Percentiles rank a stretch among this genome's conserved stretches.
phyloP scores from a whole-genome alignment of 768 basidiomycete species.

The Calocybe gangraenosa region DNA sequence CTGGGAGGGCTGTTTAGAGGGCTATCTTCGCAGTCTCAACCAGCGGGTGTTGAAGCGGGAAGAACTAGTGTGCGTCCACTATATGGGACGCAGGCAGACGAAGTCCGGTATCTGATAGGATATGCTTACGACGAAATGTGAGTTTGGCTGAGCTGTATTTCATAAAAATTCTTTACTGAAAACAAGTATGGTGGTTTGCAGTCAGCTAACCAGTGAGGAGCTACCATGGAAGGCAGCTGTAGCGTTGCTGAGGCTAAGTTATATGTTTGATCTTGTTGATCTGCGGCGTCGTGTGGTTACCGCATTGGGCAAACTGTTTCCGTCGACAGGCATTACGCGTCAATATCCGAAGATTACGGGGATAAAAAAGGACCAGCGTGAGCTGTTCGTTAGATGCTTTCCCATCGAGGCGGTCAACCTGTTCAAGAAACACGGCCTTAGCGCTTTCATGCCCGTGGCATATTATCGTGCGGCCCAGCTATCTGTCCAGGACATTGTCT shows the following conservation, averaged over 20 bases:
- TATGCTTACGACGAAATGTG: slow-evolving; percentile 15
- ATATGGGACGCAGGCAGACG: slow-evolving; percentile 6
- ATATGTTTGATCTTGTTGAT: slow-evolving; percentile 7
- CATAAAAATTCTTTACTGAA: background rate
- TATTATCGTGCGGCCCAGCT: slow-evolving; percentile 22
- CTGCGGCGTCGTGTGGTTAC: slow-evolving; percentile 12
- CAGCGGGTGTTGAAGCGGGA: slow-evolving; percentile 5
- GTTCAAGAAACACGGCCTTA: slow-evolving; percentile 12
- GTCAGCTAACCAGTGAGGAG: background rate
- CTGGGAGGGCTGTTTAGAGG: slow-evolving; percentile 17
- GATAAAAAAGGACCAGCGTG: background rate
- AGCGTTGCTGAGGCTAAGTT: slow-evolving; percentile 9
- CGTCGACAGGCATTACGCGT: background rate
- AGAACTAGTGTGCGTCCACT: slow-evolving; percentile 14
- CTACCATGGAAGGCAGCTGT: slow-evolving; percentile 10
- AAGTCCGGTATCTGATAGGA: slow-evolving; percentile 12
- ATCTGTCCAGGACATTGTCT: slow-evolving; percentile 14
- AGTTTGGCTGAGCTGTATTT: slow-evolving; percentile 1
- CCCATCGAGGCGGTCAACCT: slow-evolving; percentile 18
- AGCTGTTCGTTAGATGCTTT: slow-evolving; percentile 12
- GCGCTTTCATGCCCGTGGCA: slow-evolving; percentile 17
- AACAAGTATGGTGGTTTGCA: background rate
- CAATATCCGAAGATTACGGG: slow-evolving; percentile 5
- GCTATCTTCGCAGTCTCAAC: slow-evolving; percentile 15
- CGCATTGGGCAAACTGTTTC: slow-evolving; percentile 11